phyloP scores from a whole-genome alignment of 2,329 filamentous ascomycete genomes.

The Sporothrix pallida region DNA sequence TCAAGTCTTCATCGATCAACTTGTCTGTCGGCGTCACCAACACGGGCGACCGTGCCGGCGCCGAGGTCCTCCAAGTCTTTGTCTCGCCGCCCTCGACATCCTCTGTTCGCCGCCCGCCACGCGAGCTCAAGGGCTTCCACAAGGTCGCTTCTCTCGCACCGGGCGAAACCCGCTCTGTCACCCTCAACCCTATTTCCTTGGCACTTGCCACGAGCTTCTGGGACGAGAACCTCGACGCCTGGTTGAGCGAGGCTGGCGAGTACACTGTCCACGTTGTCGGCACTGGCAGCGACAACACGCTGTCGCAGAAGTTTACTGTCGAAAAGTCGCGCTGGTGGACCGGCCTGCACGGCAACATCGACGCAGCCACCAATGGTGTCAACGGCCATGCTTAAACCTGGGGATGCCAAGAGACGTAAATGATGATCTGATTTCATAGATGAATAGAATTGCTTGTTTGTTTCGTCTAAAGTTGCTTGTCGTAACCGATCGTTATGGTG shows the following conservation, averaged over 20 bases:
- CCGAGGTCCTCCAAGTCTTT: slow-evolving; percentile 63
- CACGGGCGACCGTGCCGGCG: slow-evolving; percentile 51
- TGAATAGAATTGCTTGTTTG: neutral
- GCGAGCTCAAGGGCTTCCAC: slow-evolving; percentile 63
- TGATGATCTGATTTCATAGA: slow-evolving; percentile 3
- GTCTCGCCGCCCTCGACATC: slow-evolving; percentile 41
- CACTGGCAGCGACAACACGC: slow-evolving; percentile 25
- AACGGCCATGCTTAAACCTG: slow-evolving; percentile 7
- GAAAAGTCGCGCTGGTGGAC: slow-evolving; percentile 32
- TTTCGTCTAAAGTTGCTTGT: neutral
- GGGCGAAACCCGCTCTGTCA: slow-evolving; percentile 16
- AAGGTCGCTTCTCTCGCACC: slow-evolving; percentile 50
- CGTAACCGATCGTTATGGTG: neutral
- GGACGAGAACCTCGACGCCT: slow-evolving; percentile 32
- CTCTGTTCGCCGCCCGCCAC: slow-evolving; percentile 56
- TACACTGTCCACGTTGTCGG: slow-evolving; percentile 32
- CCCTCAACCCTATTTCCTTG: slow-evolving; percentile 13
- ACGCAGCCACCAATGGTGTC: neutral
- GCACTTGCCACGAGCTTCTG: slow-evolving; percentile 35
- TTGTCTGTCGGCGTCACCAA: slow-evolving; percentile 55
- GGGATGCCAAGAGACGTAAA: too few species aligned
- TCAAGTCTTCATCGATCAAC: slow-evolving; percentile 47
- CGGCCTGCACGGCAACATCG: slow-evolving; percentile 24
- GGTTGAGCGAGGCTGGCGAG: slow-evolving; percentile 34
- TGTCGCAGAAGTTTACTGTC: slow-evolving; percentile 23